Evolutionary conservation across 208 protist species (phyloP), one percentile per base, ranked within the genome.

Genomic region (Wallacemonas sp.): DNA sequence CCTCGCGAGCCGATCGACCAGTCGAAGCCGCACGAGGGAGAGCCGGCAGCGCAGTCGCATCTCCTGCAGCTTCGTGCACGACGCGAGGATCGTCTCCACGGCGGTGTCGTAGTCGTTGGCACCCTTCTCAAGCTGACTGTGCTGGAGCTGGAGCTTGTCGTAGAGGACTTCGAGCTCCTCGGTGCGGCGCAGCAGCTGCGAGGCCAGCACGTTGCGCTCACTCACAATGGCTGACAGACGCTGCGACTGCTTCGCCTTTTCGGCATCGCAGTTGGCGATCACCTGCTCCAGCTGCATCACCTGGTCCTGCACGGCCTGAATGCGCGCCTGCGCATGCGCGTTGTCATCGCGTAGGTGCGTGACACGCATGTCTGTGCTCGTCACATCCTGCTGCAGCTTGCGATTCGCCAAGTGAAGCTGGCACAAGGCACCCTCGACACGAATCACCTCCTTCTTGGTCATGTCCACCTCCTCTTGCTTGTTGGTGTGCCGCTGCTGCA

Each of bases 81-180:
- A 77, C 27, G 85, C 66, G 14, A 78, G 34, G 57, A 99, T 95
- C 54, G 98, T 93, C 14, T 89, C 69, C 23, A 98, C 47, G 8
- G 88, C 76, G 48, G 95, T 77, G 30, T 78, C 71, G 80, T 99
- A 99, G 64, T 99, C 96, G 19, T 58, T 48, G 52, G 96, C 98
- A 2, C 98, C 98, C 54, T 98, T 98, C 29, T 84, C 78, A 14
- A 99, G 74, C 17, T 83, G 94, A 24, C 85, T 92, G 72, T 99
- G 84, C 61, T 99, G 93, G 24, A 99, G 93, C 52, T 92, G 93
- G 43, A 99, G 93, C 80, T 99, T 99, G 56, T 99, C 98, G 74
- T 98, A 98, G 8, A 99, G 80, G 24, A 99, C 70, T 6, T 88
- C 71, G 16, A 99, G 85, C 77, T 99, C 98, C 65, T 99, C 98